A percentile compares a stretch with the other conserved stretches of the same genome.
Evolutionary conservation across 768 basidiomycete species (phyloP).

Genomic region (Hemileccinum impolitum): DNA sequence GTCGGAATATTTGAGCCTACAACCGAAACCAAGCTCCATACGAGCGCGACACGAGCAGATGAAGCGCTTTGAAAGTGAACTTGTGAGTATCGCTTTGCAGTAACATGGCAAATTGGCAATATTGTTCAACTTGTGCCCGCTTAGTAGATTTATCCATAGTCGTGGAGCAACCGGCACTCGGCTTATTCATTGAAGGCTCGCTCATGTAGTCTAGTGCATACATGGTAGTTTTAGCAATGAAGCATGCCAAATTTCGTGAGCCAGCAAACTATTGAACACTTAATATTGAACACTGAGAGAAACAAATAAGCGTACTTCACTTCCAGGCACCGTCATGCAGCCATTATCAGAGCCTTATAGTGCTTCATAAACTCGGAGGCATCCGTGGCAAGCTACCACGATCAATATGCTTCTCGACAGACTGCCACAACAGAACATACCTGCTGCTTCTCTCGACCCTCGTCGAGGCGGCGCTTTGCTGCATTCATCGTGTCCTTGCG

Average conservation of each 20-base stretch:
- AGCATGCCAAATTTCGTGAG: background rate
- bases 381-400: conserved; percentile 34
- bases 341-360: conserved; percentile 37
- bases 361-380: conserved; percentile 39
- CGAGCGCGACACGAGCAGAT: conserved; percentile 23
- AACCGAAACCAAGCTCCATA: conserved; percentile 42
- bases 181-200: background rate
- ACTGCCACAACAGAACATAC: conserved; percentile 14
- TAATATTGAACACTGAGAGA: background rate
- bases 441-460: conserved; percentile 38
- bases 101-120: background rate
- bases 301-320: conserved; percentile 6
- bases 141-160: conserved; percentile 19
- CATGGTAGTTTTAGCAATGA: background rate
- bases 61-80: conserved; percentile 41
- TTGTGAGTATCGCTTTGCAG: conserved; percentile 36
- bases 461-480: conserved; percentile 33
- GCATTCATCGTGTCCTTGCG: conserved; percentile 33
- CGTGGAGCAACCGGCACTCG: background rate
- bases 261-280: background rate
- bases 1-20: conserved; percentile 81
- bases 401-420: background rate
- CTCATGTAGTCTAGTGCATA: conserved; percentile 1
- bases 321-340: conserved; percentile 13
- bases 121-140: conserved; percentile 5